Evolutionary conservation across 768 basidiomycete species (phyloP).

Genomic region (Boletus insuetus): DNA sequence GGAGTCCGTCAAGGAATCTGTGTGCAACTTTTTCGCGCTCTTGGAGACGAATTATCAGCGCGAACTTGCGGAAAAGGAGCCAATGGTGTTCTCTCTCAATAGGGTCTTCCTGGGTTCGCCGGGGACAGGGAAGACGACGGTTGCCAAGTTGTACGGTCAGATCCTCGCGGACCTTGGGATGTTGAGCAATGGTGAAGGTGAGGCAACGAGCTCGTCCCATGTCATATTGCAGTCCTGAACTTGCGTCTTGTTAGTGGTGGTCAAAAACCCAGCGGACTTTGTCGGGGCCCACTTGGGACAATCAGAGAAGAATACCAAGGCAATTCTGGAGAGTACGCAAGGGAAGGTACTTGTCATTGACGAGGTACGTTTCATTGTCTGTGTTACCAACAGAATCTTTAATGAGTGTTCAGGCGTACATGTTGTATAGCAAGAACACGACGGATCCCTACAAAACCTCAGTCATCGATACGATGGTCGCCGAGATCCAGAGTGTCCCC

Average conservation of each 20-base stretch:
- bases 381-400: not conserved
- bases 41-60: conserved; percentile 57
- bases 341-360: conserved; percentile 75
- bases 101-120: conserved; percentile 67
- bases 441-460: conserved; percentile 60
- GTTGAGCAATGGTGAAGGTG: conserved; percentile 74
- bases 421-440: conserved; percentile 48
- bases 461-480: conserved; percentile 73
- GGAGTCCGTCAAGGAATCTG: conserved; percentile 52
- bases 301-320: conserved; percentile 64
- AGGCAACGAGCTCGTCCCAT: not conserved
- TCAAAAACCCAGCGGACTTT: conserved; percentile 72
- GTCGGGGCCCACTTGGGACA: conserved; percentile 55
- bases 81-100: conserved; percentile 55
- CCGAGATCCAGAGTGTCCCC: conserved; percentile 66
- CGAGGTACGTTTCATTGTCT: conserved; percentile 41
- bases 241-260: conserved; percentile 42
- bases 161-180: conserved; percentile 61
- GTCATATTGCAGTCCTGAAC: not conserved
- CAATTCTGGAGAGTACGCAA: conserved; percentile 52
- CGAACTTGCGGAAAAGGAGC: conserved; percentile 54
- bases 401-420: conserved; percentile 53
- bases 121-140: conserved; percentile 72
- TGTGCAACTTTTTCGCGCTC: conserved; percentile 46
- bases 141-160: conserved; percentile 64